Evolutionary conservation across 495 filamentous ascomycete genomes (phyloP).

Genomic region (Penicillium cinerascens): DNA sequence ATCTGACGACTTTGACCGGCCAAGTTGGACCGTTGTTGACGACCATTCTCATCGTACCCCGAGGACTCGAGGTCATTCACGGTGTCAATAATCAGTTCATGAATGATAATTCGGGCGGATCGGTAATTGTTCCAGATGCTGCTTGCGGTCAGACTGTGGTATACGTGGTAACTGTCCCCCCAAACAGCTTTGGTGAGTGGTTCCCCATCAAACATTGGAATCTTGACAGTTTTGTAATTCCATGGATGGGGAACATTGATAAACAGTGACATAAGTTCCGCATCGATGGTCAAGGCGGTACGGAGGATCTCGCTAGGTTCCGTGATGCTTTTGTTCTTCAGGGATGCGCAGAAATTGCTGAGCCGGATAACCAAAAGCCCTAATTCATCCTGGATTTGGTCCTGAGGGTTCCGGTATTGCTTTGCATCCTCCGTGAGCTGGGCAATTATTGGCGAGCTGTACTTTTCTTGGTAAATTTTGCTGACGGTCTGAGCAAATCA

Average conservation of each 20-base stretch:
- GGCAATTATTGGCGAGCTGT: constrained; percentile 4
- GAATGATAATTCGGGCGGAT: constrained; percentile 47
- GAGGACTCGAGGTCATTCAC: neutral
- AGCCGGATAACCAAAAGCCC: constrained; percentile 2
- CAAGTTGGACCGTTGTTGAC: neutral
- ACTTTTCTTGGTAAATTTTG: constrained; percentile 10
- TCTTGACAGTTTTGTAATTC: neutral
- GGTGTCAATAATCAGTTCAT: constrained; percentile 18
- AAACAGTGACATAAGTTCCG: constrained; percentile 9
- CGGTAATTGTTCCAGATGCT: constrained; percentile 59
- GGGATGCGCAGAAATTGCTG: constrained; percentile 8
- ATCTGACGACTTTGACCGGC: constrained; percentile 13
- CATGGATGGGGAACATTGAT: neutral
- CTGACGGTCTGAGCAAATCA: neutral
- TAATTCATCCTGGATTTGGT: constrained; percentile 7
- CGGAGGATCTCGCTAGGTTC: constrained; percentile 12
- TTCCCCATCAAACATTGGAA: no score
- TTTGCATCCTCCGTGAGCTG: constrained; percentile 6
- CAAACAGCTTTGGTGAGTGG: constrained; percentile 24
- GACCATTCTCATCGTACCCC: neutral
- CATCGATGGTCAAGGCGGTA: constrained; percentile 6
- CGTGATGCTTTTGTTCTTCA: constrained; percentile 6
- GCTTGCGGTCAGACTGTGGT: constrained; percentile 49
- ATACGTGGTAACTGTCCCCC: constrained; percentile 50
- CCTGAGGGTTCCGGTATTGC: constrained; percentile 4